Evolutionary conservation across 2,329 filamentous ascomycete species (phyloP), one percentile per base, ranked within the genome.

Genomic region (Fusarium continuum): DNA sequence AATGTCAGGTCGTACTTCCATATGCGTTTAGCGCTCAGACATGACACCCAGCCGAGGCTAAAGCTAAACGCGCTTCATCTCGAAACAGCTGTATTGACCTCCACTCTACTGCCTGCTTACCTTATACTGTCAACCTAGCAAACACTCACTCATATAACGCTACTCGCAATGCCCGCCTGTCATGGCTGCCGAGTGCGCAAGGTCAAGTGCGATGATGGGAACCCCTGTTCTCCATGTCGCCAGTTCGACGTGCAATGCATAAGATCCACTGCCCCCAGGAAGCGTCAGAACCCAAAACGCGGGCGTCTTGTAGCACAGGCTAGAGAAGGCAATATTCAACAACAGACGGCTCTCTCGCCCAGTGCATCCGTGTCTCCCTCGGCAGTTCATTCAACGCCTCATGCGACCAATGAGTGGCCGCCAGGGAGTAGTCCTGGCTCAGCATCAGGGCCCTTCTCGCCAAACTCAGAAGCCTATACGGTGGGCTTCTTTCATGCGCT

Each of bases 141-240:
- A 29, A 38, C 14, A 28, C 26, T 23, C 11, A 10, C 26, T 34
- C 3, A n/a, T 7, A 34, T 36, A n/a, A 25, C 19, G 13, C 23
- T 31, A n/a, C 11, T 28, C 31, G 49, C 36, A 52, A 64, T 64
- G 61, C 61, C 61, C 31, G 68, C 68, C 25, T 70, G 68, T 14
- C 67, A 70, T 50, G 57, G 63, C 39, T 70, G 68, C 39, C 68
- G 68, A 35, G 55, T 70, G 26, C 67, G 68, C 41, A 70, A 70
- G 61, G 68, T 70, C 44, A 69, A 61, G 40, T 70, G 68, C 55
- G 67, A 70, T 45, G 65, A 69, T 28, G 60, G 50, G 14, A 48
- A 65, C 17, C 68, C 68, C 31, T 70, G 68, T 43, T 58, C 56
- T 23, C 63, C 64, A 28, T 70, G 68, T 20, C 51, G 52, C 19